phyloP scores from a whole-genome alignment of 2,329 filamentous ascomycete genomes.

The Colletotrichum euphorbiae region DNA sequence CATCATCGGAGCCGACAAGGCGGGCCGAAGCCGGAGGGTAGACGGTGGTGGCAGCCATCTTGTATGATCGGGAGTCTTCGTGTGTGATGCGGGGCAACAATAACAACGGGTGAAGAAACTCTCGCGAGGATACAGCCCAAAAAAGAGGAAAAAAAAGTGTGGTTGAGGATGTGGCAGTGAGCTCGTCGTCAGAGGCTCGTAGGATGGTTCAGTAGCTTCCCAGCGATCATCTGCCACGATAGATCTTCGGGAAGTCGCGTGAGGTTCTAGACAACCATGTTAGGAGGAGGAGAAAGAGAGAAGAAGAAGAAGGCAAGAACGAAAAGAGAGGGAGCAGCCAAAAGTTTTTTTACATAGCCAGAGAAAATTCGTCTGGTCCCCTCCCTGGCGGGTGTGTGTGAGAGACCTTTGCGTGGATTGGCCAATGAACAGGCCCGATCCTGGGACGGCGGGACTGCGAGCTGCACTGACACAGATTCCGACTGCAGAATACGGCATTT shows the following conservation, averaged over 20 bases:
- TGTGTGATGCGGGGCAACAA: constrained; percentile 29
- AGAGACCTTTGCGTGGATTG: constrained; percentile 22
- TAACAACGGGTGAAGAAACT: constrained; percentile 29
- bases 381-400: constrained; percentile 20
- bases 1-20: constrained; percentile 62
- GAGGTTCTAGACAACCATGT: constrained; percentile 39
- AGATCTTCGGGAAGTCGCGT: constrained; percentile 41
- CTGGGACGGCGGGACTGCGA: constrained; percentile 15
- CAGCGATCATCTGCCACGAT: constrained; percentile 43
- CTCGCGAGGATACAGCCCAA: constrained; percentile 30
- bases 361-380: constrained; percentile 37
- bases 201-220: constrained; percentile 38
- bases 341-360: constrained; percentile 40
- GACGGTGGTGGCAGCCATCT: constrained; percentile 50
- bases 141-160: constrained; percentile 14
- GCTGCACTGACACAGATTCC: constrained; percentile 34
- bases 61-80: constrained; percentile 27
- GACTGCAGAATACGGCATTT: constrained; percentile 23
- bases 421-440: constrained; percentile 37
- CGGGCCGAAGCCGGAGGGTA: constrained; percentile 71
- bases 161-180: constrained; percentile 33
- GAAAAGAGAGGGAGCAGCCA: constrained; percentile 26
- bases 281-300: constrained; percentile 36
- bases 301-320: constrained; percentile 27
- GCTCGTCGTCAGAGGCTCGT: constrained; percentile 40